Percentiles rank a stretch among this genome's conserved stretches.
Evolutionary conservation across 805 yeast species (phyloP).

Genomic region (Nakazawaea wickerhamii): DNA sequence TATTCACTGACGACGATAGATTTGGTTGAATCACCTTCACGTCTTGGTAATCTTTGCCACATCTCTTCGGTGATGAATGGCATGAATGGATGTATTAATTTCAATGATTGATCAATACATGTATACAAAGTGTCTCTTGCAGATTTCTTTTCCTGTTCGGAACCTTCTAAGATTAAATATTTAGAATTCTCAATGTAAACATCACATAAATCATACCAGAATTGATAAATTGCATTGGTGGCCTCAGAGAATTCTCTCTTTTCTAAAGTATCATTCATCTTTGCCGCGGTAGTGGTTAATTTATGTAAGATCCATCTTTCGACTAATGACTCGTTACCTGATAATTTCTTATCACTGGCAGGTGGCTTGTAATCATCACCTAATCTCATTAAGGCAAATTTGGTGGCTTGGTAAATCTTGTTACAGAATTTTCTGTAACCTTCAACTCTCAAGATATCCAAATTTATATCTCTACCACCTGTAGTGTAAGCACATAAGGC

Average conservation of each 20-base stretch:
- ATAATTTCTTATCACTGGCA: constrained; percentile 39
- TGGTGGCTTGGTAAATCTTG: constrained; percentile 98
- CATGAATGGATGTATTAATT: constrained; percentile 96
- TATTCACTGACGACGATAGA: constrained; percentile 77
- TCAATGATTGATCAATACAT: constrained; percentile 85
- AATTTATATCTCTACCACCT: constrained; percentile 97
- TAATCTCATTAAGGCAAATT: constrained; percentile 88
- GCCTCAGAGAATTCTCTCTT: constrained; percentile 85
- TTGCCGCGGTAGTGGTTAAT: constrained; percentile 63
- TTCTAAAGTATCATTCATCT: constrained; percentile 63
- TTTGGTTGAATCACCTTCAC: constrained; percentile 60
- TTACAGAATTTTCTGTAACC: constrained; percentile 99
- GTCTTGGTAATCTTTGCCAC: constrained; percentile 97
- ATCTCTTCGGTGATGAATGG: constrained; percentile 95
- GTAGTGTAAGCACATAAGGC: constrained; percentile 98
- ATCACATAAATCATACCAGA: constrained; percentile 96
- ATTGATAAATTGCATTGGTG: constrained; percentile 82
- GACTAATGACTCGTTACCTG: constrained; percentile 84
- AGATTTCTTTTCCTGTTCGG: constrained; percentile 74
- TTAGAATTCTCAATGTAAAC: constrained; percentile 98
- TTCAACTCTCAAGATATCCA: constrained; percentile 93
- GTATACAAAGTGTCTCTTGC: constrained; percentile 95
- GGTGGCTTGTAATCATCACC: constrained; percentile 89
- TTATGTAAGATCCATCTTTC: constrained; percentile 96
- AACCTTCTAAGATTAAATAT: constrained; percentile 86